These are phyloP conservation scores for Phylloporus scabripes DNA, from an alignment of 768 basidiomycete genomes.

Conservation along the genomic window DNA sequence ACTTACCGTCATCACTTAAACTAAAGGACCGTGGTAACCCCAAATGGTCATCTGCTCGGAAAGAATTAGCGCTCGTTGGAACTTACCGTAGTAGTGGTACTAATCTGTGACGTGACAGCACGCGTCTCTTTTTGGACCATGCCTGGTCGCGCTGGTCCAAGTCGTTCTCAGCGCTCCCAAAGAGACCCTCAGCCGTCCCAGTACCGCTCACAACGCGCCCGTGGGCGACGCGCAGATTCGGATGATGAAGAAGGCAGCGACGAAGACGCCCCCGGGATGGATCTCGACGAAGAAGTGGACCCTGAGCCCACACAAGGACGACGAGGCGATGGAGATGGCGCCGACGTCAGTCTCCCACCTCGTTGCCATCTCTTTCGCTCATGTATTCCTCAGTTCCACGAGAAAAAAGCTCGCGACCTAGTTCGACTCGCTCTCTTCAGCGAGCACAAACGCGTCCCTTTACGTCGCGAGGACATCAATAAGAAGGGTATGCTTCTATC, in stretches of 20 bases:
- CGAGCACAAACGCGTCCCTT: conserved; percentile 60
- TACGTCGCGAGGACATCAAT: conserved; percentile 79
- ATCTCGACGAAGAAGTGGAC: conserved; percentile 26
- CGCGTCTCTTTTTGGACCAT: too few relatives aligned
- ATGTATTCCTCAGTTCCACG: conserved; percentile 45
- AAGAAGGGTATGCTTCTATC: conserved; percentile 59
- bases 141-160: conserved; percentile 3
- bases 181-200: conserved; percentile 31
- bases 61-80: too few relatives aligned
- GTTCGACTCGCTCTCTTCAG: conserved; percentile 78
- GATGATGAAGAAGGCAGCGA: conserved; percentile 36
- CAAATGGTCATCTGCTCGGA: too few relatives aligned
- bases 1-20: too few relatives aligned
- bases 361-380: neutral
- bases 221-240: conserved; percentile 16
- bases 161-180: conserved; percentile 34
- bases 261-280: conserved; percentile 20
- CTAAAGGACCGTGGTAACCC: too few relatives aligned
- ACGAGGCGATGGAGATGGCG: conserved; percentile 19
- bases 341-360: conserved; percentile 12
- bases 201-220: conserved; percentile 23
- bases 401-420: conserved; percentile 63
- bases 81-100: neutral
- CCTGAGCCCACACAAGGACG: conserved; percentile 13
- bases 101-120: neutral